Conservation (phyloP, 2,329 filamentous ascomycete genomes). For the Claviceps sp. region DNA sequence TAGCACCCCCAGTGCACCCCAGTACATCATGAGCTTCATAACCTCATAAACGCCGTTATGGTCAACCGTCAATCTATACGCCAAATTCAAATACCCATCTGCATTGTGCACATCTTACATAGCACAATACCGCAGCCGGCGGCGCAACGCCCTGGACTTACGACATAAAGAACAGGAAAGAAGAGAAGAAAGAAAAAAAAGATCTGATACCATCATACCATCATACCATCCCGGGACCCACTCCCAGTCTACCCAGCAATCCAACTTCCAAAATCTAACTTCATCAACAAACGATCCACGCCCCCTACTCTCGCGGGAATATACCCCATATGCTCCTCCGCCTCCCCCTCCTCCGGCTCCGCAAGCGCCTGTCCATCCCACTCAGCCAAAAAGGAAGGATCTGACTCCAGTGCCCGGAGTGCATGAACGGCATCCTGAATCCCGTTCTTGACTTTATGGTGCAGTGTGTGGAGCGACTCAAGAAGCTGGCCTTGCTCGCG, state of each 20-base stretch:
- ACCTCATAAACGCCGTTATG: no score
- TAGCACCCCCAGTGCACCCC: no score
- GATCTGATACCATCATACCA: background rate
- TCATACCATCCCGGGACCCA: background rate
- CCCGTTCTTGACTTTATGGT: slow-evolving; percentile 50
- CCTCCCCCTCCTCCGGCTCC: slow-evolving; percentile 28
- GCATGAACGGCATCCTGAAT: slow-evolving; percentile 53
- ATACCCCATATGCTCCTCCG: slow-evolving; percentile 31
- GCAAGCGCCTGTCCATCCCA: slow-evolving; percentile 23
- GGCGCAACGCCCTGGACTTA: background rate
- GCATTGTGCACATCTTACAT: no score
- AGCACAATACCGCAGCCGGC: no score
- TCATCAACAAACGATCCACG: slow-evolving; percentile 79
- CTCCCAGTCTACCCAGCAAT: slow-evolving; percentile 22
- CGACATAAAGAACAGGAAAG: background rate
- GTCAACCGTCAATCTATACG: no score
- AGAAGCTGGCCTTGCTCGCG: slow-evolving; percentile 59
- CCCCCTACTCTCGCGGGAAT: slow-evolving; percentile 62
- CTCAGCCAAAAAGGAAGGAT: slow-evolving; percentile 30
- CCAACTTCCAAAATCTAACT: slow-evolving; percentile 61
- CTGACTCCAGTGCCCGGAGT: slow-evolving; percentile 31
- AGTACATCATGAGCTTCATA: no score
- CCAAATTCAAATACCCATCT: no score
- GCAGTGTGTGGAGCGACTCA: slow-evolving; percentile 48
- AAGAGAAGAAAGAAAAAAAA: background rate